Percentiles rank a stretch among this genome's conserved stretches.
These are phyloP conservation scores for Arxiozyma telluris DNA, from an alignment of 1,139 yeast species.

Conservation along the genomic window DNA sequence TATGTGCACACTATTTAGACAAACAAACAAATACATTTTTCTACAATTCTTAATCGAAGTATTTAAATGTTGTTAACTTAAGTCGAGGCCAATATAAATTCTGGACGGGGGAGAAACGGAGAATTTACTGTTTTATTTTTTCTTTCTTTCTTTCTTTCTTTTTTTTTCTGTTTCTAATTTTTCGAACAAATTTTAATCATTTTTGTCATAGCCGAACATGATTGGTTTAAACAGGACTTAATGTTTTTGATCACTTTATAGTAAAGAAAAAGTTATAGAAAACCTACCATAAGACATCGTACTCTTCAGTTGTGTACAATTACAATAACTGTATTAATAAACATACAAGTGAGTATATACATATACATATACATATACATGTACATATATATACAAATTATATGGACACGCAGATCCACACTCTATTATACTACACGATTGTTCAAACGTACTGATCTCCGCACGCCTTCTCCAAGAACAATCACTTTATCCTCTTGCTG, in stretches of 20 bases:
- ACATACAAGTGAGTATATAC: neutral
- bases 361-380: too few relatives aligned
- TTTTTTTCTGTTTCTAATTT: neutral
- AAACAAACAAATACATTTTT: too few relatives aligned
- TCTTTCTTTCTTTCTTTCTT: neutral
- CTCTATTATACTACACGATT: slow-evolving; percentile 16
- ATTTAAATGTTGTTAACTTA: neutral
- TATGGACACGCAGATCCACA: neutral
- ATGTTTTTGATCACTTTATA: neutral
- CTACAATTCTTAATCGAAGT: too few relatives aligned
- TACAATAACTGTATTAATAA: neutral
- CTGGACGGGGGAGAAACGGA: neutral
- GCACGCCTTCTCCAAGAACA: slow-evolving; percentile 64
- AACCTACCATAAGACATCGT: too few relatives aligned
- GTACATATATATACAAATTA: too few relatives aligned
- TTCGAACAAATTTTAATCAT: neutral
- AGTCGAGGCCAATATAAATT: neutral
- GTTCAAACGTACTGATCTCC: slow-evolving; percentile 51
- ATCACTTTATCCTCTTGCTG: slow-evolving; percentile 68
- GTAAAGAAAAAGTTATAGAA: too few relatives aligned
- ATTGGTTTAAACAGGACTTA: neutral
- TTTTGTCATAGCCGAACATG: neutral
- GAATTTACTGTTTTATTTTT: neutral
- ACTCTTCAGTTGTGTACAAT: neutral
- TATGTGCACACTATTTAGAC: neutral